phyloP scores from a whole-genome alignment of 805 yeast genomes.

The Ogataea angusta region DNA sequence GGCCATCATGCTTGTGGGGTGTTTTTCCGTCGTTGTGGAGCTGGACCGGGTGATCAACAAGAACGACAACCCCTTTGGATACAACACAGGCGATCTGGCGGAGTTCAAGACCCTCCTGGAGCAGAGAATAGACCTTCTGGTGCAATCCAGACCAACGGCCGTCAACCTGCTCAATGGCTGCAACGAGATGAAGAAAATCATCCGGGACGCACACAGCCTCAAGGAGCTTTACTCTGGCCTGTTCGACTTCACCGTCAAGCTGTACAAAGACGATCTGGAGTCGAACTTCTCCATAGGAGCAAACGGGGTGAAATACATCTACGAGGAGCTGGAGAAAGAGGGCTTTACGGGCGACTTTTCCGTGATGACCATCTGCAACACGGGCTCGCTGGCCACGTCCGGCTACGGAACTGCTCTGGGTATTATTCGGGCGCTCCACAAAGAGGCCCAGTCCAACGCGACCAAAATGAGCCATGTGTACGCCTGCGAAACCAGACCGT shows the following conservation, averaged over 20 bases:
- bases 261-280: constrained; percentile 73
- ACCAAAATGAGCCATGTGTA: constrained; percentile 64
- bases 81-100: constrained; percentile 16
- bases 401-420: constrained; percentile 98
- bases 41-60: constrained; percentile 34
- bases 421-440: constrained; percentile 71
- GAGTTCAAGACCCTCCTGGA: constrained; percentile 38
- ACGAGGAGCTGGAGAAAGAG: constrained; percentile 41
- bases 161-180: constrained; percentile 84
- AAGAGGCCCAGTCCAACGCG: constrained; percentile 33
- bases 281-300: constrained; percentile 78
- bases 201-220: constrained; percentile 18
- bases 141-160: constrained; percentile 90
- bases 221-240: constrained; percentile 32
- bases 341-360: constrained; percentile 64
- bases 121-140: constrained; percentile 57
- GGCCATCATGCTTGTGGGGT: constrained; percentile 94
- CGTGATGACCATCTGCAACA: constrained; percentile 89
- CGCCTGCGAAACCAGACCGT: constrained; percentile 93
- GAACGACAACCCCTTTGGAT: constrained; percentile 28
- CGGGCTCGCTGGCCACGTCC: constrained; percentile 95
- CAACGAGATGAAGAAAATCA: constrained; percentile 40
- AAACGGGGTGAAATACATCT: constrained; percentile 73
- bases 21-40: constrained; percentile 79
- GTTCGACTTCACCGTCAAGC: constrained; percentile 43